phyloP scores from a whole-genome alignment of 139 green algal species.

The Nannochloris sp. region DNA sequence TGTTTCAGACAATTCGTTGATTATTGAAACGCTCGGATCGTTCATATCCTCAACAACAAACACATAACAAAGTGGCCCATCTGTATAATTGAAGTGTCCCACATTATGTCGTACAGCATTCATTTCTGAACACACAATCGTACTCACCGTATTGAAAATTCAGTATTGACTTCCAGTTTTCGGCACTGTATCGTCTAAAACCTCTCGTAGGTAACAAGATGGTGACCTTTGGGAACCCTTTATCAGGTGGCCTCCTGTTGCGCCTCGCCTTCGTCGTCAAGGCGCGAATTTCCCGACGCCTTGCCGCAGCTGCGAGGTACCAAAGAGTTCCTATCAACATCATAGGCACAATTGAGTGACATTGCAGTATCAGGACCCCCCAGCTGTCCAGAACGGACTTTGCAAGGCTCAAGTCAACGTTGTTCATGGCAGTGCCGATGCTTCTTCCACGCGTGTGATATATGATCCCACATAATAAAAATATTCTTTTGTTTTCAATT shows the following conservation, averaged over 20 bases:
- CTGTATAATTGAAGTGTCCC: not conserved
- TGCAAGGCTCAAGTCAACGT: no score
- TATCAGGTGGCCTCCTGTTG: not conserved
- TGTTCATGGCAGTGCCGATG: no score
- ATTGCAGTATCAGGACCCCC: not conserved
- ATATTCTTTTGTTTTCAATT: no score
- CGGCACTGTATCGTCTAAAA: conserved; percentile 37
- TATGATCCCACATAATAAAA: no score
- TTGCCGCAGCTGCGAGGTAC: conserved; percentile 11
- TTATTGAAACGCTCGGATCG: conserved; percentile 31
- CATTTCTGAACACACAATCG: not conserved
- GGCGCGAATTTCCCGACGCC: conserved; percentile 11
- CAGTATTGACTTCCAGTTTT: conserved; percentile 57
- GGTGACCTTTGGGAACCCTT: conserved; percentile 31
- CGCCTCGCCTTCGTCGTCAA: not conserved
- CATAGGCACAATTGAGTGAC: conserved; percentile 18
- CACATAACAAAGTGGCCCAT: conserved; percentile 52
- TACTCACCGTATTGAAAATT: conserved; percentile 40
- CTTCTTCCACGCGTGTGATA: no score
- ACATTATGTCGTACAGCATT: not conserved
- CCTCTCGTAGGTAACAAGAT: conserved; percentile 66
- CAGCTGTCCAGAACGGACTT: not conserved
- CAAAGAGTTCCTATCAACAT: conserved; percentile 21
- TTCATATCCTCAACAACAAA: conserved; percentile 57
- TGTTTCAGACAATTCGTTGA: not conserved